These are phyloP conservation scores for Barnettozyma pratensis DNA, from an alignment of 805 yeast species.

Conservation along the genomic window DNA sequence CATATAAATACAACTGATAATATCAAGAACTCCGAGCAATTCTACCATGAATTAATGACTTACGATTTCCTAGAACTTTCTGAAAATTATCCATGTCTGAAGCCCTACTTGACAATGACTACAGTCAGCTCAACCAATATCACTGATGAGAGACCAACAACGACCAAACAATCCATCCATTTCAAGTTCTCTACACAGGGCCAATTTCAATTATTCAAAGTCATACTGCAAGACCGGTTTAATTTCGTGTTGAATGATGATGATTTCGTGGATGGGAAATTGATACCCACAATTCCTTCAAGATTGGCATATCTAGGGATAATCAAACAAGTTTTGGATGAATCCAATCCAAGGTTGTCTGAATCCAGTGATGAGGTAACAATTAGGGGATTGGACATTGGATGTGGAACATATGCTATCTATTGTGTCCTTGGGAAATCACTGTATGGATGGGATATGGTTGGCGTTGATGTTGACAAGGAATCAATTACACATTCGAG, in stretches of 20 bases:
- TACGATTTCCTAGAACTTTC: too few relatives aligned
- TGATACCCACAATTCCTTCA: conserved; percentile 5
- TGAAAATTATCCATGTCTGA: too few relatives aligned
- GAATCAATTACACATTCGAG: conserved; percentile 28
- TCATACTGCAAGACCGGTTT: neutral
- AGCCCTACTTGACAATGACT: too few relatives aligned
- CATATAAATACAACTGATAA: too few relatives aligned
- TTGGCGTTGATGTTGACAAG: conserved; percentile 39
- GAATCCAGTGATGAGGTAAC: neutral
- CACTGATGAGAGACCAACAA: too few relatives aligned
- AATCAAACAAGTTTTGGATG: neutral
- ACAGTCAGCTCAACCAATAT: too few relatives aligned
- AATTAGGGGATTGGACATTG: conserved; percentile 37
- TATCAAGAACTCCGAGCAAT: too few relatives aligned
- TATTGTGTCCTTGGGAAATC: conserved; percentile 38
- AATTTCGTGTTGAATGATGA: neutral
- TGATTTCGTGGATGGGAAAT: neutral
- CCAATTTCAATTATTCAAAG: conserved; percentile 4
- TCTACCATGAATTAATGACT: too few relatives aligned
- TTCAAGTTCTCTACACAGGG: conserved; percentile 1
- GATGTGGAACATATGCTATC: conserved; percentile 45
- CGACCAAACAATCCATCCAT: neutral
- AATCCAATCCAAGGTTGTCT: neutral
- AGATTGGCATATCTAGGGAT: conserved; percentile 3
- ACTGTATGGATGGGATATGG: conserved; percentile 24